These are phyloP conservation scores for Myriosclerotinia curreyana DNA, from an alignment of 2,329 filamentous ascomycete species.

Conservation along the genomic window DNA sequence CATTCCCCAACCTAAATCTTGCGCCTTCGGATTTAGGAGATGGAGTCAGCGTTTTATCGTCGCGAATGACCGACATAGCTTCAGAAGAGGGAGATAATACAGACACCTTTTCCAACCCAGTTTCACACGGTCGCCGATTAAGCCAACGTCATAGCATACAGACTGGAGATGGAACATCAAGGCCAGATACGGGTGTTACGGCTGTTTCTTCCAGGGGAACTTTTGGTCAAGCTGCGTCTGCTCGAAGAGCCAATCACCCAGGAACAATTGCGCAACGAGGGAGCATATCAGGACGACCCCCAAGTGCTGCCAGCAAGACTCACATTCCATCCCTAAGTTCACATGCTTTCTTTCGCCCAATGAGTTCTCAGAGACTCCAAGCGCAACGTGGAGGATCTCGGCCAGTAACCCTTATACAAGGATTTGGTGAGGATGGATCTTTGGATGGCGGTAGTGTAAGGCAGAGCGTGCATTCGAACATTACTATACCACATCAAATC, in stretches of 20 bases:
- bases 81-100: conserved; percentile 48
- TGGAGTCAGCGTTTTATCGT: conserved; percentile 51
- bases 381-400: conserved; percentile 70
- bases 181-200: conserved; percentile 49
- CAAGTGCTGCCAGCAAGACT: conserved; percentile 71
- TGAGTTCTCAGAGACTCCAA: conserved; percentile 94
- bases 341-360: conserved; percentile 89
- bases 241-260: conserved; percentile 46
- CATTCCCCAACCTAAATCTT: conserved; percentile 29
- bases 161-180: conserved; percentile 46
- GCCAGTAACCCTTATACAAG: conserved; percentile 41
- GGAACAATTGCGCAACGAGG: conserved; percentile 22
- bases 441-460: conserved; percentile 49
- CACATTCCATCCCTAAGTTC: conserved; percentile 88
- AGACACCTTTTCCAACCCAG: conserved; percentile 39
- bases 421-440: conserved; percentile 44
- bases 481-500: conserved; percentile 22
- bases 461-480: conserved; percentile 57
- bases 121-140: conserved; percentile 39
- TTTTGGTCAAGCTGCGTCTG: conserved; percentile 55
- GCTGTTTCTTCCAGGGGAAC: conserved; percentile 46
- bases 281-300: conserved; percentile 52
- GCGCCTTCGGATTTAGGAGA: conserved; percentile 40
- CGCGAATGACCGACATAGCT: conserved; percentile 53
- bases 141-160: conserved; percentile 36